Percentiles rank a stretch among this genome's conserved stretches.
phyloP scores from a whole-genome alignment of 768 basidiomycete species.

The Daedalea quercina region DNA sequence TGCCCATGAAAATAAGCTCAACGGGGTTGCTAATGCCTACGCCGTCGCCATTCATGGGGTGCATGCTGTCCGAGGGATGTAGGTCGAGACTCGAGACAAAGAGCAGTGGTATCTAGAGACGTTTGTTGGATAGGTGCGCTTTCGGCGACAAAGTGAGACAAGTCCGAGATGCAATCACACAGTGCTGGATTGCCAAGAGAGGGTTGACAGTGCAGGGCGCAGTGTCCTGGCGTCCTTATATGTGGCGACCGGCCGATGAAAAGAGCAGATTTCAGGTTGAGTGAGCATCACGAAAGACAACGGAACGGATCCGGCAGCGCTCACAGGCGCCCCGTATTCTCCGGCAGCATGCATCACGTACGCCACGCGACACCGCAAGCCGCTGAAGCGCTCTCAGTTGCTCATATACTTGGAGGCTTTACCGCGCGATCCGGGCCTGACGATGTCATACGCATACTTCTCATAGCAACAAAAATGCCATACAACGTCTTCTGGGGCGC shows the following conservation, averaged over 20 bases:
- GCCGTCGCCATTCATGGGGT: not conserved
- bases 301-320: not conserved
- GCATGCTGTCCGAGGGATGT: not conserved
- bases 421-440: not conserved
- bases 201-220: no score
- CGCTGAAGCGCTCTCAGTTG: no score
- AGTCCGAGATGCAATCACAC: no score
- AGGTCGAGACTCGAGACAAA: not conserved
- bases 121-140: no score
- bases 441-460: not conserved
- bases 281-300: not conserved
- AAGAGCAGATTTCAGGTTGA: not conserved
- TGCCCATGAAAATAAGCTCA: constrained; percentile 80
- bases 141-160: no score
- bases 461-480: not conserved
- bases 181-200: no score
- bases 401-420: not conserved
- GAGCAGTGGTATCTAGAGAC: no score
- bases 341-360: not conserved
- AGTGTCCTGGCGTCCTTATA: not conserved
- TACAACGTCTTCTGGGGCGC: not conserved
- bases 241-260: not conserved
- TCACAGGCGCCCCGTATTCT: not conserved
- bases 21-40: constrained; percentile 15
- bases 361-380: not conserved